Evolutionary conservation across 192 early-diverging fungal genomes (phyloP), one percentile per base, ranked within the genome.

Genomic region (Backusella westeae): DNA sequence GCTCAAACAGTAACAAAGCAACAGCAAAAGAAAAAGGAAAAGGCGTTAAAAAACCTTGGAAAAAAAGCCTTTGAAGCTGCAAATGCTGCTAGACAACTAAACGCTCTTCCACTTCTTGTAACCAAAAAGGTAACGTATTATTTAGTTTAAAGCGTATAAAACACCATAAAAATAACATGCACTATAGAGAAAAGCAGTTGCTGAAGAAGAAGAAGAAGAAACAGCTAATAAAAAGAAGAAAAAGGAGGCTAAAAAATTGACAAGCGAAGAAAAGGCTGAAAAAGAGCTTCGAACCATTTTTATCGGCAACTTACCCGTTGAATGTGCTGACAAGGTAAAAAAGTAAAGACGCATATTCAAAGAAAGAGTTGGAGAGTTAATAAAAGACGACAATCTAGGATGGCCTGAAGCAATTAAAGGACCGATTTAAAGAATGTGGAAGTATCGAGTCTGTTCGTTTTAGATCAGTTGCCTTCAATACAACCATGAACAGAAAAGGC

Each of bases 291-390:
- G 96, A 53, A 97, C 97, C n/a, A 77, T 93, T 19, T 99, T 98
- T 86, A 88, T 99, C n/a, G 97, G 97, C 34, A 99, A 99, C 78
- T 81, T 99, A 59, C 83, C 92, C 21, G 87, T 94, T 14, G 72
- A 82, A 34, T 91, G 87, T 69, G 86, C 90, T 63, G 83, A 89
- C 34, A 91, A 95, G 83, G 84, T 83, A 75, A 72, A 39, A 2
- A n/a, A 4, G 49, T 10, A 12, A 0, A 68, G 7, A 44, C 0
- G 19, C 17, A 15, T 39, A 19, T 70, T 6, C 15, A 23, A 63
- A 23, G 12, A 63, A 2, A 63, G 32, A 32, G 32, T 0, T 63
- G 56, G 21, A 23, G 10, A 56, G 9, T 4, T 14, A 44, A 17
- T 44, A 44, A 44, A 17, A 14, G 15, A 44, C 29, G 34, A 29